Evolutionary conservation across 306 rosid species (phyloP).

Genomic region (Alnus glutinosa): DNA sequence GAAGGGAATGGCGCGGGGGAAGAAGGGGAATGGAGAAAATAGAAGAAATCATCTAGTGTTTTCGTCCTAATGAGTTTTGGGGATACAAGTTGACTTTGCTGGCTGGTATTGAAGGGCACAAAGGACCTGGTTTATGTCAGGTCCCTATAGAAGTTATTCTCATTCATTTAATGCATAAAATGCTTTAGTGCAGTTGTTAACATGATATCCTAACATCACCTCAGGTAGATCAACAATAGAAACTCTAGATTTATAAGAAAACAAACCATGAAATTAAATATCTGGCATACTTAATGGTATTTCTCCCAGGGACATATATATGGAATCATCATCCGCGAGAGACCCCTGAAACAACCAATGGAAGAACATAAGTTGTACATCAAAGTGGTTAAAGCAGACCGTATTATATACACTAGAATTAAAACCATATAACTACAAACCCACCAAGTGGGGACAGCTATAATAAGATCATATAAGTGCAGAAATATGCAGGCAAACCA

Average conservation of each 20-base stretch:
- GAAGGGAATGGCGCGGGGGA: too few species aligned
- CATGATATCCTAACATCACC: slow-evolving; percentile 33
- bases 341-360: slow-evolving; percentile 66
- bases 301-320: slow-evolving; percentile 97
- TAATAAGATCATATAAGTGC: background rate
- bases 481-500: slow-evolving; percentile 16
- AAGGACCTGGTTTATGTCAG: too few species aligned
- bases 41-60: too few species aligned
- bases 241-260: slow-evolving; percentile 38
- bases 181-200: slow-evolving; percentile 7
- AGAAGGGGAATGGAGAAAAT: too few species aligned
- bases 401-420: background rate
- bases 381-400: slow-evolving; percentile 7
- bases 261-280: slow-evolving; percentile 48
- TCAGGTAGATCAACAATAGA: slow-evolving; percentile 23
- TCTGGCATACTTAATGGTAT: slow-evolving; percentile 82
- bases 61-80: too few species aligned
- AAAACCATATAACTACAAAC: background rate
- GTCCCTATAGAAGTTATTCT: too few species aligned
- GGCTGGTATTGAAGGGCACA: too few species aligned
- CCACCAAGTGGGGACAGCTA: background rate
- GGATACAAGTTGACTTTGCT: too few species aligned
- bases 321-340: slow-evolving; percentile 88
- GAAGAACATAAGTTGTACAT: slow-evolving; percentile 23
- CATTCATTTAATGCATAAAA: slow-evolving; percentile 19